Base-by-base conservation (phyloP, 2,329 filamentous ascomycete species). In the Talaromyces pinophilus region DNA sequence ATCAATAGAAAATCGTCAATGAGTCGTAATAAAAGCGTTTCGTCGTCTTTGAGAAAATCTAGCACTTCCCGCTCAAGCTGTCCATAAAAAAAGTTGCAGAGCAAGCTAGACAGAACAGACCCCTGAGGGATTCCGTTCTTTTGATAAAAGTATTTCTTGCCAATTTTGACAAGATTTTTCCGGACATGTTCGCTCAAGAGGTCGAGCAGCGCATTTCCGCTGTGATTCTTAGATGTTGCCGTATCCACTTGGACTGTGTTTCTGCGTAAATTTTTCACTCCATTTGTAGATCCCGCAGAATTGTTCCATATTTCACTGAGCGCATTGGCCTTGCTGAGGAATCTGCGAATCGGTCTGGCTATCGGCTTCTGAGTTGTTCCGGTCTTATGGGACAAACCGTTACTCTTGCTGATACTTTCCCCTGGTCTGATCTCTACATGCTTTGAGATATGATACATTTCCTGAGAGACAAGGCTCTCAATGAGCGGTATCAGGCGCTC, bases 1-100 rank as follows among this genome's bases (percentile, higher is more conserved):
- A 99, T 89, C 55, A 99, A 86, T 4, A 98, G 82, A 71, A 98
- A 99, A 73, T 99, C 95, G 71, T 99, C 95, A 50, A 96, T 92
- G 10, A 97, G 84, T 17, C 95, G 86, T 62, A 98, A 78, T 7
- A 99, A 82, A 2, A 97, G 78, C 59, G 86, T 89, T 40, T 89
- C 81, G n/a, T 77, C 74, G 0, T 79, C 73, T 17, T 82, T 71
- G 1, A 95, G 78, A 73, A 97, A 98, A 0, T 73, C 75, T 2
- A 98, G 82, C 15, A 89, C 81, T 30, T 88, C 83, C 6, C 79
- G 79, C 77, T 99, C 95, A 1, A 98, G 85, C 69, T 95, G 88
- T 5, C 92, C 93, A 75, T 99, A 99, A 77, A 98, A 97, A 79
- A 96, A 94, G 78, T 93, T 98, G 82, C 95, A 98, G 5, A 99